Conservation (phyloP, 768 basidiomycete genomes). For the Melanogaster broomeanus region DNA sequence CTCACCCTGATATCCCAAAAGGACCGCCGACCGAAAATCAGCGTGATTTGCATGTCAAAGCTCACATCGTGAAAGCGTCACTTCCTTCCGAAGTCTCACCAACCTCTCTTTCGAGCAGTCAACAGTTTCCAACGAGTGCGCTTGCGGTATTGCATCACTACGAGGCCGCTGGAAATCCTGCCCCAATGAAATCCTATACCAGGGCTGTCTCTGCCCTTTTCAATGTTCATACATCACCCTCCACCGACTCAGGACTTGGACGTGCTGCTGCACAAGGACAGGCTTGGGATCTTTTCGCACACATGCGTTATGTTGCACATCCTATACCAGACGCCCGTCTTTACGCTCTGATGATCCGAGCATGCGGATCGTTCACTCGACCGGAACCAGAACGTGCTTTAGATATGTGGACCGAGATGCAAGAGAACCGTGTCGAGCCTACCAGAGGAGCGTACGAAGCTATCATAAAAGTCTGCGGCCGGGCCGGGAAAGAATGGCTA, state of each 20-base stretch:
- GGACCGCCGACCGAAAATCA: slow-evolving; percentile 52
- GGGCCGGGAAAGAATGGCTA: slow-evolving; percentile 66
- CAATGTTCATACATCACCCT: slow-evolving; percentile 39
- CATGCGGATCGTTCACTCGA: slow-evolving; percentile 63
- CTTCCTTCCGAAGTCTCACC: slow-evolving; percentile 39
- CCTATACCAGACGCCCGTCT: slow-evolving; percentile 70
- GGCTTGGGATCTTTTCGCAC: slow-evolving; percentile 93
- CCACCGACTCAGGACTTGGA: slow-evolving; percentile 23
- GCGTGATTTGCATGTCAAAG: slow-evolving; percentile 72
- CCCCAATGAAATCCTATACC: slow-evolving; percentile 77
- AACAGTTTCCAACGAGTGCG: slow-evolving; percentile 60
- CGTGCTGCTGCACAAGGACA: slow-evolving; percentile 61
- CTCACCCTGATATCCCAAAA: slow-evolving; percentile 15
- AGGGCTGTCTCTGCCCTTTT: slow-evolving; percentile 62
- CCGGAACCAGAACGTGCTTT: slow-evolving; percentile 89
- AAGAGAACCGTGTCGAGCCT: slow-evolving; percentile 65
- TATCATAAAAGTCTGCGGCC: slow-evolving; percentile 77
- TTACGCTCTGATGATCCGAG: slow-evolving; percentile 85
- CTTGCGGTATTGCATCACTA: slow-evolving; percentile 70
- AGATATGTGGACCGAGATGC: slow-evolving; percentile 95
- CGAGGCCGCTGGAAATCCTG: slow-evolving; percentile 60
- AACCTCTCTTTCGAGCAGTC: slow-evolving; percentile 8
- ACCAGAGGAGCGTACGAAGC: slow-evolving; percentile 76
- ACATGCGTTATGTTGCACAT: slow-evolving; percentile 96
- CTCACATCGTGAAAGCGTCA: slow-evolving; percentile 44